Percentiles rank a stretch among this genome's conserved stretches.
phyloP scores from a whole-genome alignment of 1,284 basidiomycete genomes.

The Cutaneotrichosporon spelunceum region DNA sequence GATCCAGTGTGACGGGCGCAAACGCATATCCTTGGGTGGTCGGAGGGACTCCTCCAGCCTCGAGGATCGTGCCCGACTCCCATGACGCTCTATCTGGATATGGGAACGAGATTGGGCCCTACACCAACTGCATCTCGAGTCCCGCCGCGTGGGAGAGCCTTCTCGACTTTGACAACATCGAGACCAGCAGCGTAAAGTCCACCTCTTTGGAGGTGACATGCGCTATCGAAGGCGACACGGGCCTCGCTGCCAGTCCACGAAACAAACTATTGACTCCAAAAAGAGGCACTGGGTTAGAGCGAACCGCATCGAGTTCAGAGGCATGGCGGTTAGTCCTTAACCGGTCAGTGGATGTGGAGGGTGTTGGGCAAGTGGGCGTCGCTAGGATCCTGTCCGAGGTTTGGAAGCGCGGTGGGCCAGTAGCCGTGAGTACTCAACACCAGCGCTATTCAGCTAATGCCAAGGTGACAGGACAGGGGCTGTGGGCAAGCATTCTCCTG shows the following conservation, averaged over 20 bases:
- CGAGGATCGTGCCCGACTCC: neutral
- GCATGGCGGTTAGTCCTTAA: slow-evolving; percentile 36
- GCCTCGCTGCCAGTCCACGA: neutral
- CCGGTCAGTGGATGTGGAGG: slow-evolving; percentile 43
- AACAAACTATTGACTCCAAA: slow-evolving; percentile 5
- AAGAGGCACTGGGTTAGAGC: neutral
- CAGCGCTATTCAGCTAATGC: neutral
- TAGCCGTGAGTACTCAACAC: slow-evolving; percentile 31
- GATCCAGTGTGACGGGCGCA: slow-evolving; percentile 22
- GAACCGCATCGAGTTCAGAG: slow-evolving; percentile 10
- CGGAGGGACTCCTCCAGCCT: slow-evolving; percentile 3
- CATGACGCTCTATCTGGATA: slow-evolving; percentile 5
- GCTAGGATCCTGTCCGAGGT: slow-evolving; percentile 40
- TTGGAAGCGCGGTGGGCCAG: slow-evolving; percentile 45
- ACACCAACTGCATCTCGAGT: neutral
- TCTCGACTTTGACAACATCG: slow-evolving; percentile 27
- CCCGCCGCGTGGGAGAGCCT: slow-evolving; percentile 32
- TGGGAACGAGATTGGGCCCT: slow-evolving; percentile 14
- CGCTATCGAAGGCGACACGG: neutral
- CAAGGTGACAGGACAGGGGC: slow-evolving; percentile 37
- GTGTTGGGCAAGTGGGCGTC: slow-evolving; percentile 38
- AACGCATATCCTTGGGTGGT: slow-evolving; percentile 27
- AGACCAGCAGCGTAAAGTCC: neutral
- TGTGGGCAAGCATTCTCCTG: slow-evolving; percentile 44
- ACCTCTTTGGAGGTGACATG: neutral